A percentile compares a stretch with the other conserved stretches of the same genome.
phyloP scores from a whole-genome alignment of 805 yeast genomes.

The Myxozyma mucilagina region DNA sequence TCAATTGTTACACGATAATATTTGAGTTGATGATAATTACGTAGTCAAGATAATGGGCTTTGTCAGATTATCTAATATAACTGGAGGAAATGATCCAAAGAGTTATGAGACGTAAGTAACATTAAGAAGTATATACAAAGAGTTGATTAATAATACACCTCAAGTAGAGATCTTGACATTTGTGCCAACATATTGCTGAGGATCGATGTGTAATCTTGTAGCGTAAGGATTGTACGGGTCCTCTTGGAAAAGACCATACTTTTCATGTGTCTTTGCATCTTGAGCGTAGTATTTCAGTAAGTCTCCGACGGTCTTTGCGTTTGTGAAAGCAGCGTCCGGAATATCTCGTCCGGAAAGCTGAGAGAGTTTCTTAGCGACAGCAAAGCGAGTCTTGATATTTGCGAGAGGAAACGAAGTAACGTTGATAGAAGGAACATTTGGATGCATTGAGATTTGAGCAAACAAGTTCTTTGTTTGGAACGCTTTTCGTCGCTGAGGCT shows the following conservation, averaged over 20 bases:
- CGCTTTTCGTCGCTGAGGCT: not conserved
- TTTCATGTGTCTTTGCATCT: conserved; percentile 8
- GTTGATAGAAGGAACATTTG: conserved; percentile 2
- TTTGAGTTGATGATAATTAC: no score
- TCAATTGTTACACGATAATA: no score
- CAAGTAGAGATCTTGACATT: conserved; percentile 23
- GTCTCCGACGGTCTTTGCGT: conserved; percentile 11
- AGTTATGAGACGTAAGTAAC: no score
- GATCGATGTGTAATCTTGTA: conserved; percentile 23
- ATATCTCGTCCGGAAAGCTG: conserved; percentile 26
- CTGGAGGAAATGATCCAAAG: no score
- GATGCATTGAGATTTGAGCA: conserved; percentile 6
- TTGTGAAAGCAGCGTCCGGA: conserved; percentile 20
- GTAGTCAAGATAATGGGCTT: no score
- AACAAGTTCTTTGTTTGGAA: not conserved
- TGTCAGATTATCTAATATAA: no score
- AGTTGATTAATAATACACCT: not conserved
- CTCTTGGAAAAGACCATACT: conserved; percentile 22
- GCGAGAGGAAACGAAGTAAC: conserved; percentile 2
- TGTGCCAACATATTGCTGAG: conserved; percentile 19
- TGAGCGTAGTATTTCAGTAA: conserved; percentile 10
- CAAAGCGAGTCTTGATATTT: conserved; percentile 16
- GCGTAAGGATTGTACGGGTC: conserved; percentile 25
- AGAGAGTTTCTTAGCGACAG: conserved; percentile 18
- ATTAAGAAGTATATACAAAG: no score